Evolutionary conservation across 2,329 filamentous ascomycete species (phyloP), one percentile per base, ranked within the genome.

Genomic region (Chaetomiaceae sp.): DNA sequence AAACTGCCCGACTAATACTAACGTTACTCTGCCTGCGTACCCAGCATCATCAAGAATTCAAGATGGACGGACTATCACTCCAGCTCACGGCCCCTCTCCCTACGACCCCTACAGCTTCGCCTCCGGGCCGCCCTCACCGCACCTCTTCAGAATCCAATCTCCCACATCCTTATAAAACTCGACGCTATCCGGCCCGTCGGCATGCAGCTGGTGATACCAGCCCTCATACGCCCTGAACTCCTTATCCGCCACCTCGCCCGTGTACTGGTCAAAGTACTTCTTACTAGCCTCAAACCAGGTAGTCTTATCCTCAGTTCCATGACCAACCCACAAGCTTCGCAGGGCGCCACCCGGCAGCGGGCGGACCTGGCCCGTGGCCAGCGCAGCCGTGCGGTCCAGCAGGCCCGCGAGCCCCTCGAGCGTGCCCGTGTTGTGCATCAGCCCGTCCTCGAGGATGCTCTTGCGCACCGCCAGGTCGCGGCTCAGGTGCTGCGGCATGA

Each of bases 401-500:
- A 96, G 77, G 0, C 81, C 84, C 0, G 86, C 78, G 30, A 96
- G 66, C 1, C 87, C 87, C 66, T 91, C 85, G n/a, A 95, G 74
- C 6, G 91, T 96, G 31, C 89, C 91, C 2, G 83, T 92, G 66
- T 92, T 78, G 69, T 96, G 90, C 67, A 84, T 82, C 46, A 96
- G 73, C 44, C 74, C 64, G 67, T 96, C 91, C 25, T 79, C 76
- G 2, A 72, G 70, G 57, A 87, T 77, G 21, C 73, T 76, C 61
- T 79, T 72, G 47, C 79, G 75, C 2, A 88, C 79, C 19, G 71
- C 79, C 20, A 77, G 72, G 66, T 92, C 86, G 20, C 89, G 80
- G 31, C 78, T 83, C 48, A 96, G 65, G 55, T 84, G 75, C 53
- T 77, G 75, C 2, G 79, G 67, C 40, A 85, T 78, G 20, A 96